A percentile compares a stretch with the other conserved stretches of the same genome.
phyloP scores from a whole-genome alignment of 352 stramenopile species.

The Phytopythium sindhum region DNA sequence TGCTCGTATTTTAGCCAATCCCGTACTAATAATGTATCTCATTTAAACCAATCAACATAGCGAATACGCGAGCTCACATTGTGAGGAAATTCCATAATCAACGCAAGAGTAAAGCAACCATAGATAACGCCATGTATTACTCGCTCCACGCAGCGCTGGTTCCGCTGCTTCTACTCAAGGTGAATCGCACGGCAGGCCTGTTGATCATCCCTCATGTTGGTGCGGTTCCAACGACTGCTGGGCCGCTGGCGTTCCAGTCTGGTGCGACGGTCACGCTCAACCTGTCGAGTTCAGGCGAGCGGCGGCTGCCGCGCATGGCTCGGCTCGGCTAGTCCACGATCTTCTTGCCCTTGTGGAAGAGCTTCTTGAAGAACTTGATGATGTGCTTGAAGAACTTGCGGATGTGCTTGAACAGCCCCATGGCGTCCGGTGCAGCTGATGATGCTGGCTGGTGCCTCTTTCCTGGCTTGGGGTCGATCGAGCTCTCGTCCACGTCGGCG shows the following conservation, averaged over 20 bases:
- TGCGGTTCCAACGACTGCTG: no score
- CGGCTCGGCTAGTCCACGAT: background rate
- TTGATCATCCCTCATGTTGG: no score
- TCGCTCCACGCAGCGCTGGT: no score
- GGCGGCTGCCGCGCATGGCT: background rate
- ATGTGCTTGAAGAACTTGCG: constrained; percentile 7
- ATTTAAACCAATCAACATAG: background rate
- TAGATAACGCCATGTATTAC: no score
- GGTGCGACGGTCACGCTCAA: no score
- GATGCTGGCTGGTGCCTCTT: background rate
- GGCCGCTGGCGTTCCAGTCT: no score
- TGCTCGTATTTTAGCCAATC: background rate
- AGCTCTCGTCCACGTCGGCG: background rate
- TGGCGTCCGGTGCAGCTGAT: background rate
- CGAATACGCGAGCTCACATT: no score
- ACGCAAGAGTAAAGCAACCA: no score
- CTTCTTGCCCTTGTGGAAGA: constrained; percentile 5
- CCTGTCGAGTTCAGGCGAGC: no score
- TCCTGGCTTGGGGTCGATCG: background rate
- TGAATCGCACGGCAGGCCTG: no score
- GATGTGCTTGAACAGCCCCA: constrained; percentile 3
- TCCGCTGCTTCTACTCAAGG: no score
- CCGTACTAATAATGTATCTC: background rate
- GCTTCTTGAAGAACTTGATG: constrained; percentile 5
- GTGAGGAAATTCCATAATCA: no score